These are phyloP conservation scores for Tolypocladium inflatum DNA, from an alignment of 2,329 filamentous ascomycete genomes.

Conservation along the genomic window DNA sequence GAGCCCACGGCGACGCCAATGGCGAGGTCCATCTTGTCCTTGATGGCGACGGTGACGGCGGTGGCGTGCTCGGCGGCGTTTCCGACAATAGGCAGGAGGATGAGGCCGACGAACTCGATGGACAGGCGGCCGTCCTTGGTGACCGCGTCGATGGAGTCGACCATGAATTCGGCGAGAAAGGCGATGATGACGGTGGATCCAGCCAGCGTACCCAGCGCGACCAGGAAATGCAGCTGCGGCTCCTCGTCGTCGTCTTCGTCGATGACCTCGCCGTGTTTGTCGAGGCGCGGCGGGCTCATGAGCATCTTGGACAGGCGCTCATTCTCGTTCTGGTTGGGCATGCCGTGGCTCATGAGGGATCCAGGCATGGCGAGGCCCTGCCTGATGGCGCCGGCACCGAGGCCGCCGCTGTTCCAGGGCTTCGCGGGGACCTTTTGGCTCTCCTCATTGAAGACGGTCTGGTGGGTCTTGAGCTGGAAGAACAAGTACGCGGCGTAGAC, in stretches of 20 bases:
- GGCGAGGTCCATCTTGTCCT: constrained; percentile 79
- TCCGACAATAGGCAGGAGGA: constrained; percentile 73
- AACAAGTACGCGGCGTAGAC: constrained; percentile 78
- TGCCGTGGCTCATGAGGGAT: constrained; percentile 25
- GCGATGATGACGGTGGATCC: constrained; percentile 72
- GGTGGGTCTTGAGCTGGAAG: constrained; percentile 87
- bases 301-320: constrained; percentile 35
- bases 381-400: constrained; percentile 22
- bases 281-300: constrained; percentile 24
- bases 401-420: constrained; percentile 28
- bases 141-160: constrained; percentile 62
- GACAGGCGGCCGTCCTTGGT: constrained; percentile 50
- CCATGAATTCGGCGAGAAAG: constrained; percentile 72
- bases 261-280: constrained; percentile 28
- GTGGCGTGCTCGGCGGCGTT: constrained; percentile 78
- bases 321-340: constrained; percentile 24
- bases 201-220: constrained; percentile 62
- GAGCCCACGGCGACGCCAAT: constrained; percentile 74
- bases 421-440: constrained; percentile 65
- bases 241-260: constrained; percentile 64
- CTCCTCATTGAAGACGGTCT: constrained; percentile 67
- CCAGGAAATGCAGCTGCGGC: constrained; percentile 62
- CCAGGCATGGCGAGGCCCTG: constrained; percentile 30
- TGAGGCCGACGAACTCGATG: constrained; percentile 69
- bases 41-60: constrained; percentile 68